phyloP scores from a whole-genome alignment of 1,284 basidiomycete genomes.

The Vanrija pseudolonga region DNA sequence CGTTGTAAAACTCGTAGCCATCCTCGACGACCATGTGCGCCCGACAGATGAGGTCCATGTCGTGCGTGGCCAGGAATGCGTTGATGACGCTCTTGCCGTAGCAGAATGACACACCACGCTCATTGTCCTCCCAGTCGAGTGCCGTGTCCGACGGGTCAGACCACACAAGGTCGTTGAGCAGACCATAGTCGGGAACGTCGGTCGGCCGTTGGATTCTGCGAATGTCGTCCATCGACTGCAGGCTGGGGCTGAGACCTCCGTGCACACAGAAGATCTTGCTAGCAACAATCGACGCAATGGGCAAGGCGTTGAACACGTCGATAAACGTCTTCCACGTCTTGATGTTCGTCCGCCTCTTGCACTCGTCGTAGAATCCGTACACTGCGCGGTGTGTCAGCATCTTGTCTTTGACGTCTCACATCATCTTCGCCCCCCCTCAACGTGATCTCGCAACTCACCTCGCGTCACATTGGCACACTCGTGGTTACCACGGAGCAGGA shows the following conservation, averaged over 20 bases:
- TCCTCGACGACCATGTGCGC: conserved; percentile 99
- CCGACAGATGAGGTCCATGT: conserved; percentile 99
- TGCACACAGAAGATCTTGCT: conserved; percentile 99
- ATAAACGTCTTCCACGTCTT: conserved; percentile 99
- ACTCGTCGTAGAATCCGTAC: conserved; percentile 99
- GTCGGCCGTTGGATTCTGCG: conserved; percentile 96
- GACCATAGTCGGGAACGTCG: conserved; percentile 99
- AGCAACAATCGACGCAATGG: conserved; percentile 96
- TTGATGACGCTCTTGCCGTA: conserved; percentile 98
- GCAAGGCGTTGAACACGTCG: conserved; percentile 98
- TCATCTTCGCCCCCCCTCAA: too few relatives aligned
- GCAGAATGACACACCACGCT: conserved; percentile 98
- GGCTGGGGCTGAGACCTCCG: conserved; percentile 94
- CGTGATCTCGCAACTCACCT: conserved; percentile 61
- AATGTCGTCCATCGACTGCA: conserved; percentile 99
- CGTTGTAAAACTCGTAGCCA: conserved; percentile 99
- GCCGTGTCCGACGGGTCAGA: conserved; percentile 98
- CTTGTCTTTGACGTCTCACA: background rate
- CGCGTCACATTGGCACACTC: conserved; percentile 99
- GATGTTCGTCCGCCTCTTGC: conserved; percentile 98
- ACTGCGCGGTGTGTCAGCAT: conserved; percentile 56
- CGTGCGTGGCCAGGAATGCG: conserved; percentile 72
- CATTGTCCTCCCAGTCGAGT: conserved; percentile 99
- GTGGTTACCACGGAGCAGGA: conserved; percentile 95
- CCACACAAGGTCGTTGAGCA: conserved; percentile 97